Evolutionary conservation across 805 yeast species (phyloP), one percentile per base, ranked within the genome.

Genomic region (Yarrowia alimentaria): DNA sequence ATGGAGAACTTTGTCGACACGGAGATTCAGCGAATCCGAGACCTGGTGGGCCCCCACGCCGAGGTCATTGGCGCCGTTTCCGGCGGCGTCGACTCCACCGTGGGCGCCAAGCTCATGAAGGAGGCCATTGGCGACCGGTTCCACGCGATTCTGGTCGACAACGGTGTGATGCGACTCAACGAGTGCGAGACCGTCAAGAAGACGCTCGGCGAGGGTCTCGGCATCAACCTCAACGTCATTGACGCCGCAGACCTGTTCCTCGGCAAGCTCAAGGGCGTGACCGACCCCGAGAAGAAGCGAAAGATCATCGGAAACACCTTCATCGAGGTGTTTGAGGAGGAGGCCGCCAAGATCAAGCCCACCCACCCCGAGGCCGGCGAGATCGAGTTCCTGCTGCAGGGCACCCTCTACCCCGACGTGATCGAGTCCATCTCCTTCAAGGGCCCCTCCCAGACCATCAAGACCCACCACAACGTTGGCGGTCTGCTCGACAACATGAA

Each of bases 21-120:
- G 58, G 99, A 93, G 76, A 90, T 93, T 63, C 81, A 85, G 60
- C 83, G 99, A 71, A 93, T 93, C 61, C 80, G 89, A 70, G 76
- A 79, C 50, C 75, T 91, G 58, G 97, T 93, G 60, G 99, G 99
- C 48, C 97, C 96, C 59, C 83, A 89, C 53, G 98, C 96, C 53
- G 98, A 93, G 73, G 99, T 93, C 58, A 93, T 93, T 65, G 99
- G 99, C 72, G 99, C 99, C 52, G 99, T 93, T 58, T 88, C 96
- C 49, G 99, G 99, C 64, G 99, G 99, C 75, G 99, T 93, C 57
- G 99, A 93, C 72, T 93, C 99, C 48, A 93, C 99, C 42, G 99
- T 93, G 55, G 99, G 97, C 59, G 97, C 99, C 58, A 93, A 91
- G 76, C 78, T 93, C 66, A 85, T 93, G 95, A 83, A 88, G 58